These are phyloP conservation scores for Solanum pennellii DNA, from an alignment of 257 asterid genomes.

Conservation along the genomic window DNA sequence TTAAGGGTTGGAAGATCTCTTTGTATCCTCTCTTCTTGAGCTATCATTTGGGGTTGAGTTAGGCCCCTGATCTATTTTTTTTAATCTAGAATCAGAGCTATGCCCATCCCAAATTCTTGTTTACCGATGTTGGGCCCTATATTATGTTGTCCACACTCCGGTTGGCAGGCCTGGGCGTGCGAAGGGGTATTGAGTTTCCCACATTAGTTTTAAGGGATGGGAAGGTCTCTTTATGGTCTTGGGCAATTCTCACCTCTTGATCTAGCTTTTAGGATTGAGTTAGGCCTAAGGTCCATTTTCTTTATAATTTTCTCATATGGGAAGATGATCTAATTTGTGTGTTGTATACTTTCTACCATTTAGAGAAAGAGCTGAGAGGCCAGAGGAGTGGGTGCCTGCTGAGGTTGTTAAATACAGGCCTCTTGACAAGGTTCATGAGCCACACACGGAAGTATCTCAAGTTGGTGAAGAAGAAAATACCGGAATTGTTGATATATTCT, in stretches of 20 bases:
- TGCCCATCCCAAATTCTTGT: not conserved
- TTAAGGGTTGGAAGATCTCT: not conserved
- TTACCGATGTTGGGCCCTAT: not conserved
- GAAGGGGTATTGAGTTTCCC: not conserved
- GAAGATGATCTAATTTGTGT: not conserved
- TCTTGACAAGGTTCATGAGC: conserved; percentile 11
- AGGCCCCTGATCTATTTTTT: not conserved
- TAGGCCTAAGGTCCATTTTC: not conserved
- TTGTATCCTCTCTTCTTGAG: not conserved
- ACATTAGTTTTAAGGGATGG: not conserved
- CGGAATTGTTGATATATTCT: conserved; percentile 40
- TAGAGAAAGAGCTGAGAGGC: conserved; percentile 77
- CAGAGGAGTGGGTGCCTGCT: conserved; percentile 90
- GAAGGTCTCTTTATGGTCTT: not conserved
- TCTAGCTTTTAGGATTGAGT: not conserved
- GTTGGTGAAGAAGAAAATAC: conserved; percentile 22
- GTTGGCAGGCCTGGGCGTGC: not conserved
- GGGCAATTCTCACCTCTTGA: not conserved
- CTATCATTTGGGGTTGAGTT: not conserved
- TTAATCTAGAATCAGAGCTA: not conserved
- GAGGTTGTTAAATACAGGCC: conserved; percentile 24
- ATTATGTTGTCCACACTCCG: not conserved
- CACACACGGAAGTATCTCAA: conserved; percentile 21
- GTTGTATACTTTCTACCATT: not conserved
- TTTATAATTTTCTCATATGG: not conserved